phyloP scores from a whole-genome alignment of 345 rosid species.

The Salix koriyanagi region DNA sequence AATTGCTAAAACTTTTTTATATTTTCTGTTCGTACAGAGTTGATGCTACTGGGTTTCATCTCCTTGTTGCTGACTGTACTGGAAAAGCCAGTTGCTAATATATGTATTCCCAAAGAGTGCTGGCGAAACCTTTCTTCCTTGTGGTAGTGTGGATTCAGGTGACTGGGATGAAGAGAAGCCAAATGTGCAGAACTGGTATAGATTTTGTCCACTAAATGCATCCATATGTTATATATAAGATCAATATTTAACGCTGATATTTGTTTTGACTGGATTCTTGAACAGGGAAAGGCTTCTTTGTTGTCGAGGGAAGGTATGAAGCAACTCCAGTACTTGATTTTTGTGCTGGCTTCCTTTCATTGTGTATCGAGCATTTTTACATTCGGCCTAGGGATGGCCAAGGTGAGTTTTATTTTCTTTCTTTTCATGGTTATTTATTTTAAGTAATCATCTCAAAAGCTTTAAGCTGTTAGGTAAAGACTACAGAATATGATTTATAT shows the following conservation, averaged over 20 bases:
- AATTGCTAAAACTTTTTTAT: background rate
- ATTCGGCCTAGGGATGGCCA: slow-evolving; percentile 61
- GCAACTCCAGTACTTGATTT: slow-evolving; percentile 50
- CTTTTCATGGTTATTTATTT: background rate
- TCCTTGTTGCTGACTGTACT: slow-evolving; percentile 56
- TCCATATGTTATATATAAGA: background rate
- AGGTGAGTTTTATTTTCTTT: slow-evolving; percentile 30
- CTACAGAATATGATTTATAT: too few species aligned
- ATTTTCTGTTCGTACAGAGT: slow-evolving; percentile 27
- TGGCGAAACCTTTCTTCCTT: slow-evolving; percentile 48
- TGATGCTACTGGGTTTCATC: slow-evolving; percentile 78
- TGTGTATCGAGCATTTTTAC: slow-evolving; percentile 43
- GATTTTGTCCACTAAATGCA: background rate
- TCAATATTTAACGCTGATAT: background rate
- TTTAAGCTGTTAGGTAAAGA: too few species aligned
- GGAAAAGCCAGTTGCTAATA: slow-evolving; percentile 53
- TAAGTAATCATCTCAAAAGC: too few species aligned
- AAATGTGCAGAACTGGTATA: slow-evolving; percentile 44
- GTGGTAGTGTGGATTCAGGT: slow-evolving; percentile 20
- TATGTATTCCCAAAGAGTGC: slow-evolving; percentile 52
- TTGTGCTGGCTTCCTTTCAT: slow-evolving; percentile 54
- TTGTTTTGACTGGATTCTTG: background rate
- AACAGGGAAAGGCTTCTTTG: slow-evolving; percentile 52
- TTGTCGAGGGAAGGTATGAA: slow-evolving; percentile 42
- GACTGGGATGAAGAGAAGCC: slow-evolving; percentile 33